Conservation (phyloP, 1,284 basidiomycete genomes). For the Peniophora sp. region DNA sequence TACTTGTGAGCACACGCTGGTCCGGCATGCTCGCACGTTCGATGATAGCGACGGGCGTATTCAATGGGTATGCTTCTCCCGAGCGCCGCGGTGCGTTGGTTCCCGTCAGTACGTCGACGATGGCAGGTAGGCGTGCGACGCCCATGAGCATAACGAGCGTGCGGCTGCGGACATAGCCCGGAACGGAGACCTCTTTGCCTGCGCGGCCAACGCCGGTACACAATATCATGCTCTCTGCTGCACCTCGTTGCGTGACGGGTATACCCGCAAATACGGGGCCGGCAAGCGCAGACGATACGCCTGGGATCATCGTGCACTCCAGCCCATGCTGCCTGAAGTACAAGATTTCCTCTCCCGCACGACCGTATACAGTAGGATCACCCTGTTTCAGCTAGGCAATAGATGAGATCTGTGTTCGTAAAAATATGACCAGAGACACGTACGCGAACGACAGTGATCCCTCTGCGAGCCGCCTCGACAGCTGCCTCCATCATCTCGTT, state of each 20-base stretch:
- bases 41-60: slow-evolving; percentile 86
- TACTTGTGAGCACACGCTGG: slow-evolving; percentile 81
- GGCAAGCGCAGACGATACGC: slow-evolving; percentile 83
- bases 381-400: slow-evolving; percentile 83
- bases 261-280: slow-evolving; percentile 87
- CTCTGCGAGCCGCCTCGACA: slow-evolving; percentile 70
- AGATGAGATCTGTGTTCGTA: slow-evolving; percentile 1
- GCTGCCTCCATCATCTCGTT: slow-evolving; percentile 91
- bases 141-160: slow-evolving; percentile 92
- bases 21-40: slow-evolving; percentile 91
- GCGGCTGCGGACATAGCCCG: slow-evolving; percentile 77
- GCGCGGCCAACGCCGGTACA: slow-evolving; percentile 91
- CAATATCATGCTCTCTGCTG: slow-evolving; percentile 81
- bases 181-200: slow-evolving; percentile 80
- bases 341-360: slow-evolving; percentile 91
- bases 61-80: slow-evolving; percentile 64
- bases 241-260: slow-evolving; percentile 92
- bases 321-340: slow-evolving; percentile 84
- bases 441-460: slow-evolving; percentile 83
- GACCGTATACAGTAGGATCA: slow-evolving; percentile 91
- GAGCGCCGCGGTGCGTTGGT: slow-evolving; percentile 23
- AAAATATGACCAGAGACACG: neutral
- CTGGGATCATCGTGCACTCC: slow-evolving; percentile 81
- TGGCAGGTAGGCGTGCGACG: slow-evolving; percentile 74
- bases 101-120: slow-evolving; percentile 57